phyloP scores from a whole-genome alignment of 306 rosid genomes.

The Medicago ruthenica region DNA sequence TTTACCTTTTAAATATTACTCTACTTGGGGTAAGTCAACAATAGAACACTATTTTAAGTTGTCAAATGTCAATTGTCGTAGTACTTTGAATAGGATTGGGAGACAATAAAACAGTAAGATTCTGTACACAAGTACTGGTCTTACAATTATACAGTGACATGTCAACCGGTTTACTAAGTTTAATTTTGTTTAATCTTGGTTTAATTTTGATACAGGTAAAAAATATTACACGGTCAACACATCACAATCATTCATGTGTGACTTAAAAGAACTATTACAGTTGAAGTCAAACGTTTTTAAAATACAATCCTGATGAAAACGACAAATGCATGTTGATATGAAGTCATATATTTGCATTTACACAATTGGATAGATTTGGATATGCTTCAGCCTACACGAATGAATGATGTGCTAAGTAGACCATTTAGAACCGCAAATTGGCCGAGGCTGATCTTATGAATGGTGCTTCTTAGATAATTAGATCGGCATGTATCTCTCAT shows the following conservation, averaged over 20 bases:
- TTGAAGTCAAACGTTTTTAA: too few species aligned
- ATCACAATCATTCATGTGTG: too few species aligned
- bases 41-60: not conserved
- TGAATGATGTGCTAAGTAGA: slow-evolving; percentile 17
- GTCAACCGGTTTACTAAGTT: not conserved
- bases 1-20: slow-evolving; percentile 1
- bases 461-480: not conserved
- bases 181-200: not conserved
- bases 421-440: slow-evolving; percentile 9
- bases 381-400: not conserved
- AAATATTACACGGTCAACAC: too few species aligned
- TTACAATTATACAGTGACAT: not conserved
- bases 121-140: not conserved
- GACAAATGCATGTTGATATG: slow-evolving; percentile 5
- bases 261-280: too few species aligned
- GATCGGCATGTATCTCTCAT: not conserved
- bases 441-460: slow-evolving; percentile 5
- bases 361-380: not conserved
- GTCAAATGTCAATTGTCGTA: not conserved
- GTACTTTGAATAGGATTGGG: not conserved
- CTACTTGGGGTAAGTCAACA: not conserved
- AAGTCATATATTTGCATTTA: slow-evolving; percentile 1
- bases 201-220: too few species aligned
- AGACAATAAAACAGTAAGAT: not conserved
- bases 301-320: too few species aligned